Conservation (phyloP, 768 basidiomycete genomes). For the Rhizopogon vesiculosus region DNA sequence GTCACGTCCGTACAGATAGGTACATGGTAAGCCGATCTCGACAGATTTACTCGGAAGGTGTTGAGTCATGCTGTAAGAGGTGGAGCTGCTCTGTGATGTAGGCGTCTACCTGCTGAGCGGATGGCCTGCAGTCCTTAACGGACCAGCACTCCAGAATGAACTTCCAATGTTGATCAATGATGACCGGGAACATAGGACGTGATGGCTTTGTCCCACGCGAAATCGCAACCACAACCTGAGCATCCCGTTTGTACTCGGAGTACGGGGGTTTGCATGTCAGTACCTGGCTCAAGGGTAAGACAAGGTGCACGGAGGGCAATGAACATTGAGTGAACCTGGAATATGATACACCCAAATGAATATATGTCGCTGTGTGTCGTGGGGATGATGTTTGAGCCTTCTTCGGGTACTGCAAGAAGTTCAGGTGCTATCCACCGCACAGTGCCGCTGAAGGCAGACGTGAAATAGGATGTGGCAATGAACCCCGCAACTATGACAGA, state of each 20-base stretch:
- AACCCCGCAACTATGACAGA: slow-evolving; percentile 10
- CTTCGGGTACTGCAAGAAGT: slow-evolving; percentile 31
- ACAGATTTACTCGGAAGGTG: too few relatives aligned
- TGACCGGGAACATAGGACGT: background rate
- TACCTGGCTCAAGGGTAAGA: background rate
- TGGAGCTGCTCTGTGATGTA: slow-evolving; percentile 14
- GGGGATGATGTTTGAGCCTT: background rate
- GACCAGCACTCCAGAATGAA: slow-evolving; percentile 11
- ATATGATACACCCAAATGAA: slow-evolving; percentile 29
- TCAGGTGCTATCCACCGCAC: slow-evolving; percentile 2
- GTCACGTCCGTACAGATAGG: background rate
- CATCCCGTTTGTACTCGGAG: slow-evolving; percentile 6
- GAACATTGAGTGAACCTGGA: slow-evolving; percentile 1
- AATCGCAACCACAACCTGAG: slow-evolving; percentile 5
- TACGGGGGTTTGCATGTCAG: slow-evolving; percentile 3
- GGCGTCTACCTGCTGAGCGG: slow-evolving; percentile 18
- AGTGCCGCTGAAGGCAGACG: background rate
- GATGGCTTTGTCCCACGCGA: slow-evolving; percentile 1
- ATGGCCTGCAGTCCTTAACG: slow-evolving; percentile 9
- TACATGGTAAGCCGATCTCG: background rate
- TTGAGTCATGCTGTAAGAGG: background rate
- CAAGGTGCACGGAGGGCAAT: too few relatives aligned
- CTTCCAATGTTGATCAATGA: slow-evolving; percentile 2
- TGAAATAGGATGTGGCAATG: slow-evolving; percentile 6
- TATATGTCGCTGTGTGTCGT: slow-evolving; percentile 36